Percentiles rank a stretch among this genome's conserved stretches.
These are phyloP conservation scores for Metroxylon sagu DNA, from an alignment of 176 grass and related monocot genomes.

Conservation along the genomic window DNA sequence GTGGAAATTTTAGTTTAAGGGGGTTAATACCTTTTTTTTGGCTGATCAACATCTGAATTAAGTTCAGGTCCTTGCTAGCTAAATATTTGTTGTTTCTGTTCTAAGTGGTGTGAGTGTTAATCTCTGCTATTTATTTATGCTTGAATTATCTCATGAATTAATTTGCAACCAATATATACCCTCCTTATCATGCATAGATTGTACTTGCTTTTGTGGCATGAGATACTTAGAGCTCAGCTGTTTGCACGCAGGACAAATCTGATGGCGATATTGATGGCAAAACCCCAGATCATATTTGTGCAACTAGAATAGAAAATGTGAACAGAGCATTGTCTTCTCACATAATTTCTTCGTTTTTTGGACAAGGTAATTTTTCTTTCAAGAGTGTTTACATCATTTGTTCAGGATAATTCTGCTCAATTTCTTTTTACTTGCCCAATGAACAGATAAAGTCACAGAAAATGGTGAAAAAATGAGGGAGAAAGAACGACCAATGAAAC, in stretches of 20 bases:
- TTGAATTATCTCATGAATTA: too few relatives aligned
- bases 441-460: conserved; percentile 13
- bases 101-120: too few relatives aligned
- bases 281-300: background rate
- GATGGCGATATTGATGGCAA: background rate
- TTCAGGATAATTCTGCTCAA: background rate
- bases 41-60: too few relatives aligned
- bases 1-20: too few relatives aligned
- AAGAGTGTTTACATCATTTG: too few relatives aligned
- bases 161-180: too few relatives aligned
- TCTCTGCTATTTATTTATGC: too few relatives aligned
- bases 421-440: conserved; percentile 18
- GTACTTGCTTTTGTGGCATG: too few relatives aligned
- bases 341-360: background rate
- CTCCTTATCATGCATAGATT: too few relatives aligned
- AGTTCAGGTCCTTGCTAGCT: too few relatives aligned
- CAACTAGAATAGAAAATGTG: background rate
- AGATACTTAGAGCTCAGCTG: background rate
- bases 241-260: background rate
- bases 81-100: too few relatives aligned
- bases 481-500: background rate
- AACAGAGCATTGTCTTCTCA: background rate
- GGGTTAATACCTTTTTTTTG: too few relatives aligned
- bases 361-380: conserved; percentile 29
- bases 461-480: conserved; percentile 12